Conservation (phyloP, 2,329 filamentous ascomycete species). For the Nothopassalora personata region DNA sequence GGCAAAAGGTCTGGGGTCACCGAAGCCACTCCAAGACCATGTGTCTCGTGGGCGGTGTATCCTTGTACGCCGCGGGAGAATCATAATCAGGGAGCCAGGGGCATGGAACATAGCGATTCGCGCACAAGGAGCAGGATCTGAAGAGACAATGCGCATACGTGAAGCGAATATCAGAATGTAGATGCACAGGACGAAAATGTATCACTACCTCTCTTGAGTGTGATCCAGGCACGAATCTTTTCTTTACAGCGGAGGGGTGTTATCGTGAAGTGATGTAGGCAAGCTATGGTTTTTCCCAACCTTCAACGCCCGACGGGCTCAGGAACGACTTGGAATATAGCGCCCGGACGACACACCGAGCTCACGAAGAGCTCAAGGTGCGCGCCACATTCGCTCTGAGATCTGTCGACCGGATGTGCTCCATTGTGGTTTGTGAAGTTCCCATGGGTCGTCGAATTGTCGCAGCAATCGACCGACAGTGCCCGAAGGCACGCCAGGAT, state of each 20-base stretch:
- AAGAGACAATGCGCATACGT: too few relatives aligned
- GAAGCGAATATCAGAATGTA: background rate
- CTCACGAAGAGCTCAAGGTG: slow-evolving; percentile 56
- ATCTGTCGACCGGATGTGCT: slow-evolving; percentile 95
- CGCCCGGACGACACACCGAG: slow-evolving; percentile 59
- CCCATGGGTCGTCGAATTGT: slow-evolving; percentile 85
- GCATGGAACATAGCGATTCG: too few relatives aligned
- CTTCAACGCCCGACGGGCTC: slow-evolving; percentile 86
- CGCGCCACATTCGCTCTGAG: slow-evolving; percentile 62
- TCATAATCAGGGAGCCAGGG: too few relatives aligned
- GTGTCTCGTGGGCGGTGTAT: too few relatives aligned
- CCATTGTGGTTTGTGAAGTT: slow-evolving; percentile 60
- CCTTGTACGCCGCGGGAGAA: too few relatives aligned
- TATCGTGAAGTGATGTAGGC: slow-evolving; percentile 24
- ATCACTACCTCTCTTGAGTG: background rate
- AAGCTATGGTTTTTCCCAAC: slow-evolving; percentile 81
- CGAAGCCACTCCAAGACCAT: too few relatives aligned
- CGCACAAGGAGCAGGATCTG: too few relatives aligned
- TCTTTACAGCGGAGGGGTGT: too few relatives aligned
- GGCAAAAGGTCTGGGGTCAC: too few relatives aligned
- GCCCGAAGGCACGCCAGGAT: slow-evolving; percentile 56
- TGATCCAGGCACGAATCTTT: too few relatives aligned
- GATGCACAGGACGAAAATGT: background rate
- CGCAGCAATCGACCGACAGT: slow-evolving; percentile 70
- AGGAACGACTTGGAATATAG: slow-evolving; percentile 88